Evolutionary conservation across 2,329 filamentous ascomycete genomes (phyloP).

Genomic region (Colletotrichum sp.): DNA sequence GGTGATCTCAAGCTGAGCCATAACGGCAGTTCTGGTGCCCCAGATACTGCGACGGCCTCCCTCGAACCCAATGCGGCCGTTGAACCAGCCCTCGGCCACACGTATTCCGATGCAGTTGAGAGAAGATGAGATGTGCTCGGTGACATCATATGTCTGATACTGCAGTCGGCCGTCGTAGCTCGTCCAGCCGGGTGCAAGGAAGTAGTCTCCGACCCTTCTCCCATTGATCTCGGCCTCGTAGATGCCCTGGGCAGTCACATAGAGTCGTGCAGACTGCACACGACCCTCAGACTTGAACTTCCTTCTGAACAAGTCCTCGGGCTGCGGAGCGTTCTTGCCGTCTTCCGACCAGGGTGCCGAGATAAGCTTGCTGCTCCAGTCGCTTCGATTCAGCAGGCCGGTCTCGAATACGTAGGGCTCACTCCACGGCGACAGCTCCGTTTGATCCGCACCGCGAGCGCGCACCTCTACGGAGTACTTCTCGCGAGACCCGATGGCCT

Average conservation of each 20-base stretch:
- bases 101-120: slow-evolving; percentile 43
- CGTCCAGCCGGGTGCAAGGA: slow-evolving; percentile 58
- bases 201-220: slow-evolving; percentile 38
- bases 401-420: slow-evolving; percentile 35
- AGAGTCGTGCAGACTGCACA: slow-evolving; percentile 44
- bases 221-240: slow-evolving; percentile 56
- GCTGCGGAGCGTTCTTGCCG: slow-evolving; percentile 31
- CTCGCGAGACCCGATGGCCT: slow-evolving; percentile 32
- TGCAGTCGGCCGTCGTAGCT: slow-evolving; percentile 53
- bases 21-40: background rate
- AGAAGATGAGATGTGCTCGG: slow-evolving; percentile 34
- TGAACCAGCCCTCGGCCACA: slow-evolving; percentile 52
- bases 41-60: slow-evolving; percentile 31
- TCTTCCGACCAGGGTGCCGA: slow-evolving; percentile 32
- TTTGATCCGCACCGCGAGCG: slow-evolving; percentile 28
- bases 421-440: slow-evolving; percentile 29
- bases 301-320: slow-evolving; percentile 32
- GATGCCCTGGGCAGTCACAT: slow-evolving; percentile 50
- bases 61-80: slow-evolving; percentile 30
- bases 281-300: slow-evolving; percentile 28
- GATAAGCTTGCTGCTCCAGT: slow-evolving; percentile 35
- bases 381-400: slow-evolving; percentile 29
- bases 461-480: slow-evolving; percentile 35
- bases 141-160: slow-evolving; percentile 60
- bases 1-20: background rate